Base-by-base conservation (phyloP, 1,139 yeast species). In the Geotrichum klebahnii region DNA sequence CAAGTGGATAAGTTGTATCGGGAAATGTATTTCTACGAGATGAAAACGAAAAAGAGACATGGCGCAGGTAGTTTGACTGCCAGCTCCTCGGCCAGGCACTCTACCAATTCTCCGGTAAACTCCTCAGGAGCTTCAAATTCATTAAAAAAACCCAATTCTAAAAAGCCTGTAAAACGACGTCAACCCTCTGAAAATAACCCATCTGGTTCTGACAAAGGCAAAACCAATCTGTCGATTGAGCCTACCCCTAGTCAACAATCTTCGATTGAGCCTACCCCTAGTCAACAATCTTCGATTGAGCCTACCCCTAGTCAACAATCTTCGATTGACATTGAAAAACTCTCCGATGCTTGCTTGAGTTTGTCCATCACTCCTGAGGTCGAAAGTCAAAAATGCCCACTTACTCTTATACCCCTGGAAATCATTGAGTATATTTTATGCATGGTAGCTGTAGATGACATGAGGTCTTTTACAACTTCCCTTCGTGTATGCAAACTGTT, bases 1-100 rank as follows among this genome's bases (percentile, higher is more conserved):
- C 75, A 75, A 48, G 89, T 88, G 4, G 96, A 89, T 61, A 68
- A 76, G 52, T 66, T 79, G 22, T 87, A 87, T 64, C 71, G 95
- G 24, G 76, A 77, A 53, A 78, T 76, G 57, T 60, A 63, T 53
- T 62, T 52, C 71, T 52, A 23, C 55, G 43, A 50, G 17, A 8
- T 23, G 24, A 12, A 48, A 39, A 32, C 37, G 46, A n/a, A 8
- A 6, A 12, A 17, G 20, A 5, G 39, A 35, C 22, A 28, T 12
- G 32, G 38, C 29, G 19, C 33, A 22, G 6, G 49, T 19, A 17
- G 33, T 44, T 12, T 9, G 26, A 2, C 10, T 36, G 29, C 31
- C 23, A 55, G 14, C 22, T 29, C 23, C 4, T 19, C 26, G 14
- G n/a, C 4, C 36, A 23, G 26, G 37, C 17, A 24, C 43, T 14